These are phyloP conservation scores for Hypoxylon rubiginosum DNA, from an alignment of 2,329 filamentous ascomycete genomes.

Conservation along the genomic window DNA sequence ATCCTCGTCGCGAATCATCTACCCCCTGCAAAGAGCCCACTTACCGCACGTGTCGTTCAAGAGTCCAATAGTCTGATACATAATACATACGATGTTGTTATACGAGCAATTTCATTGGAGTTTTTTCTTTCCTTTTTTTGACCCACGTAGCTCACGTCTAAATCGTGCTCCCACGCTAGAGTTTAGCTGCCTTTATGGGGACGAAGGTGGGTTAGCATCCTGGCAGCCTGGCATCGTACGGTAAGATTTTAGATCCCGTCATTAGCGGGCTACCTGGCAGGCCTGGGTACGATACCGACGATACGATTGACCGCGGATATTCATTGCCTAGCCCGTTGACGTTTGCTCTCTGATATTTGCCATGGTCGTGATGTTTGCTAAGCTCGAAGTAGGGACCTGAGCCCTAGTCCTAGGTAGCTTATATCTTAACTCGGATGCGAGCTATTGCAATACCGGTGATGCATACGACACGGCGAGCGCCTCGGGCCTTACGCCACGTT, in stretches of 20 bases:
- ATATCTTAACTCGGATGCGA: background rate
- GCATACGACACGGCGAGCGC: background rate
- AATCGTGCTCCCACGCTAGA: background rate
- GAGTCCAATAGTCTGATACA: background rate
- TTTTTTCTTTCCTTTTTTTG: background rate
- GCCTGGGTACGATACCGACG: too few species aligned
- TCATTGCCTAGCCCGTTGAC: background rate
- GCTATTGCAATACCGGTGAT: background rate
- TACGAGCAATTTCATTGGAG: background rate
- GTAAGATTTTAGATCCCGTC: slow-evolving; percentile 2
- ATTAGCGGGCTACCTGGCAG: background rate
- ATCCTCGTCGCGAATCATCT: slow-evolving; percentile 30
- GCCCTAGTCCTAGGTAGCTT: background rate
- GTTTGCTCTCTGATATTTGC: background rate
- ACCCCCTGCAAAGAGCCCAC: slow-evolving; percentile 14
- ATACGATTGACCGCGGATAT: background rate
- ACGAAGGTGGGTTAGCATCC: too few species aligned
- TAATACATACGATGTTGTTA: background rate
- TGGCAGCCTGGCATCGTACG: background rate
- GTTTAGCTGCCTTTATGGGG: background rate
- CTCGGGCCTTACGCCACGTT: background rate
- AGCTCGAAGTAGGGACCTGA: too few species aligned
- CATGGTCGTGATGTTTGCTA: background rate
- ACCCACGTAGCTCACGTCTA: too few species aligned
- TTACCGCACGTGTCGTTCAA: slow-evolving; percentile 25